Evolutionary conservation across 1,139 yeast genomes (phyloP), one percentile per base, ranked within the genome.

Genomic region (Candida smagusa): DNA sequence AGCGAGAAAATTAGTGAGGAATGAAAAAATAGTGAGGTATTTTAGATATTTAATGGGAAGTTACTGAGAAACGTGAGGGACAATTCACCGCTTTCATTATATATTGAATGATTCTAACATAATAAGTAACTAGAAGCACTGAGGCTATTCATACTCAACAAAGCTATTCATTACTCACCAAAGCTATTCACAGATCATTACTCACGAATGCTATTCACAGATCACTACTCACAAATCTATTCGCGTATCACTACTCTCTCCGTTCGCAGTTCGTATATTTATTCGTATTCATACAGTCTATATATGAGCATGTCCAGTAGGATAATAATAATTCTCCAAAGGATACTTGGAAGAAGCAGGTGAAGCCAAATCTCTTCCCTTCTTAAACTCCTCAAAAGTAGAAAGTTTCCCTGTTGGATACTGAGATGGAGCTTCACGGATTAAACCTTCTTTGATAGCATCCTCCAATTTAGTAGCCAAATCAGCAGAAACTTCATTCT

Each of bases 321-420:
- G 58, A 42, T 58, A 63, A 43, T 61, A 58, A 49, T 59, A 71
- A 24, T 55, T 56, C 6, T 54, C 38, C 37, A 70, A 56, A 2
- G 63, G 60, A 25, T 55, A 16, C 19, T 16, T 16, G 3, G 19
- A 16, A 16, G 19, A 4, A 16, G 19, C 19, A 16, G 19, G 5
- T 4, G 19, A 3, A 16, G 19, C 19, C 37, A 45, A 35, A 2
- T 29, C 34, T 33, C 52, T 56, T 2, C 40, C 41, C 6, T 37
- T 31, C 46, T 63, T 61, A 45, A 68, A 68, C 3, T 54, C 55
- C 0, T 45, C 50, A 23, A 57, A 44, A 8, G 43, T 38, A 28
- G 51, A 48, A 19, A 50, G 37, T 12, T 51, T 48, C 0, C 69
- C 68, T 23, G 49, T 45, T 4, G 68, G 68, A 40, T 54, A 64